These are phyloP conservation scores for Pichia sp. DNA, from an alignment of 1,139 yeast species.

Conservation along the genomic window DNA sequence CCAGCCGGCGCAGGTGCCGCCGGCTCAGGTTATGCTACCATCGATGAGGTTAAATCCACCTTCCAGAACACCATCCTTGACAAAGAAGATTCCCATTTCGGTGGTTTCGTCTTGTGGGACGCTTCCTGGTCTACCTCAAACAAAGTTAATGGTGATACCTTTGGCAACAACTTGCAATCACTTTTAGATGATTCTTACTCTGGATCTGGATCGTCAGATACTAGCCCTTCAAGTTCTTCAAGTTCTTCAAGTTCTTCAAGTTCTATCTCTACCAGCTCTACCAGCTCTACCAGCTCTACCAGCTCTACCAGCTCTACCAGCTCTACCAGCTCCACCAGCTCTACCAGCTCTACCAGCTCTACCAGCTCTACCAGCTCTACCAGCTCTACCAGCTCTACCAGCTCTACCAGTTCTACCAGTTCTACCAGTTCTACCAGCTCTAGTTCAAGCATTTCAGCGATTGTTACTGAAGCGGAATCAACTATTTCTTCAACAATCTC, in stretches of 20 bases:
- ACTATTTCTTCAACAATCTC: not conserved
- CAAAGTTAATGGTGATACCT: constrained; percentile 29
- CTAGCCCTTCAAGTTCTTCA: constrained; percentile 26
- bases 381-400: constrained; percentile 4
- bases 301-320: constrained; percentile 1
- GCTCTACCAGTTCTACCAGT: constrained; percentile 1
- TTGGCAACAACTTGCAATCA: constrained; percentile 40
- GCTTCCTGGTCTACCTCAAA: constrained; percentile 75
- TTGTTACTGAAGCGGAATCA: not conserved
- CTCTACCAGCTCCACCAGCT: constrained; percentile 1
- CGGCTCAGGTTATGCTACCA: constrained; percentile 54
- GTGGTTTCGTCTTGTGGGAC: constrained; percentile 91
- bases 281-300: constrained; percentile 11
- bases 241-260: constrained; percentile 14
- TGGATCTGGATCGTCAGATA: constrained; percentile 12
- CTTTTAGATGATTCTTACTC: constrained; percentile 28
- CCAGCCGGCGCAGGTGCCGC: constrained; percentile 47
- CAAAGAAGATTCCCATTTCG: constrained; percentile 43
- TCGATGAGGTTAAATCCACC: constrained; percentile 35
- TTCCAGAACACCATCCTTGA: constrained; percentile 38
- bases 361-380: constrained; percentile 13
- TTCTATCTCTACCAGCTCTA: constrained; percentile 16
- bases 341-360: constrained; percentile 10
- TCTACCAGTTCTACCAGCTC: constrained; percentile 6
- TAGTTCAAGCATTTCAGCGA: constrained; percentile 1